Evolutionary conservation across 2,329 filamentous ascomycete species (phyloP).

Genomic region (Diaporthe vaccinii): DNA sequence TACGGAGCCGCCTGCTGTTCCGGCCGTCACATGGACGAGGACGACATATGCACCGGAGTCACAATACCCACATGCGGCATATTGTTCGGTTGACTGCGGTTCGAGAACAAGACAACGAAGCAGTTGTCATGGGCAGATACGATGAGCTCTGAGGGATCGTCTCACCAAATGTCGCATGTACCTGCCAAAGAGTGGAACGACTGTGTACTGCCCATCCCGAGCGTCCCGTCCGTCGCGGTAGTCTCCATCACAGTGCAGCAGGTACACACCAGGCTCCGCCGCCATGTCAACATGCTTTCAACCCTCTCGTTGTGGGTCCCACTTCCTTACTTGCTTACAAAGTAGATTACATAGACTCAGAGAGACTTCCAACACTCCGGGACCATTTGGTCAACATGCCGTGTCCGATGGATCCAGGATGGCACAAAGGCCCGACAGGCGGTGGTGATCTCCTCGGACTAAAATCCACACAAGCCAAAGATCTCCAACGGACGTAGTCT

Average conservation of each 20-base stretch:
- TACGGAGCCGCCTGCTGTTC: slow-evolving; percentile 2
- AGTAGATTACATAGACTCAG: too few relatives aligned
- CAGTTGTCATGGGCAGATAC: background rate
- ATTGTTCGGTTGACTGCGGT: slow-evolving; percentile 4
- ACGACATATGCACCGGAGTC: background rate
- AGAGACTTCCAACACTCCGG: background rate
- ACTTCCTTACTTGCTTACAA: background rate
- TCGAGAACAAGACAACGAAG: background rate
- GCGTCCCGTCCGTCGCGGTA: slow-evolving; percentile 21
- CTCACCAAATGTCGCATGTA: background rate
- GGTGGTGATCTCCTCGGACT: background rate
- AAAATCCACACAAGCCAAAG: background rate
- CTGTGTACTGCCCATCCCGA: slow-evolving; percentile 17
- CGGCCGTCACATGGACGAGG: slow-evolving; percentile 5
- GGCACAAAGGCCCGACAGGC: background rate
- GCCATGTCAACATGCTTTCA: background rate
- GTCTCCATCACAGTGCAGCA: background rate
- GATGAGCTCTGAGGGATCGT: background rate
- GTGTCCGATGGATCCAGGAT: background rate
- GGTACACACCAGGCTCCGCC: background rate
- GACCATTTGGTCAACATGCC: background rate
- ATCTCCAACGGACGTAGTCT: background rate
- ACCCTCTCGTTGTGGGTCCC: background rate
- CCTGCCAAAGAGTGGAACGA: slow-evolving; percentile 18
- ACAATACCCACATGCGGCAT: background rate